Evolutionary conservation across 2,329 filamentous ascomycete genomes (phyloP), one percentile per base, ranked within the genome.

Genomic region (Orbilia oligospora): DNA sequence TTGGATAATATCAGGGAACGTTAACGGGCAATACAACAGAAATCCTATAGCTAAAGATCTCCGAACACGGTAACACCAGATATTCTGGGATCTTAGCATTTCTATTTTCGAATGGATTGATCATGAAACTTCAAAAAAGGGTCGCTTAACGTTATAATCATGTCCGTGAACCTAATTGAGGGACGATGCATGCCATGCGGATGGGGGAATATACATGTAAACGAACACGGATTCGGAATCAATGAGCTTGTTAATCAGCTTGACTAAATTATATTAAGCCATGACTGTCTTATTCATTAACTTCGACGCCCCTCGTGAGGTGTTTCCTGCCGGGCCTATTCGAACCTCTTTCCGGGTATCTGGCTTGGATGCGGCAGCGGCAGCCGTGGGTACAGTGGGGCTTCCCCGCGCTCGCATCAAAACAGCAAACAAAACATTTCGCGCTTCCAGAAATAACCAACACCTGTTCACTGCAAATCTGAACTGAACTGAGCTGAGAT

Each of bases 331-430:
- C 30, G 16, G 24, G 68, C 68, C 44, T 71, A 46, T 36, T 53
- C 12, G 24, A 61, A 20, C 68, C 68, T 16, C 10, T 48, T 70
- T 56, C 56, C 68, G 56, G 44, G 49, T 71, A 71, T 71, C 49
- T 16, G 36, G 14, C n/a, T 46, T 48, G 20, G 22, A 64, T 71
- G 46, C 27, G 68, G 68, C 24, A 71, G 56, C 30, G 48, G 48
- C 56, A 71, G 6, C 56, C 68, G 68, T 20, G 27, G 36, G 55
- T 20, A n/a, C 20, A 9, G 30, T 55, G 27, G n/a, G 58, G 12
- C 33, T 64, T 49, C 56, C 56, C 56, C 56, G 56, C 56, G 56
- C 36, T 61, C 56, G 56, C 56, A 61, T 49, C 46, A 20, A 46
- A 9, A 56, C 49, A 20, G n/a, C 33, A 44, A 68, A 38, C 68